Evolutionary conservation across 1,139 yeast genomes (phyloP).

Genomic region (Geotrichum restrictum): DNA sequence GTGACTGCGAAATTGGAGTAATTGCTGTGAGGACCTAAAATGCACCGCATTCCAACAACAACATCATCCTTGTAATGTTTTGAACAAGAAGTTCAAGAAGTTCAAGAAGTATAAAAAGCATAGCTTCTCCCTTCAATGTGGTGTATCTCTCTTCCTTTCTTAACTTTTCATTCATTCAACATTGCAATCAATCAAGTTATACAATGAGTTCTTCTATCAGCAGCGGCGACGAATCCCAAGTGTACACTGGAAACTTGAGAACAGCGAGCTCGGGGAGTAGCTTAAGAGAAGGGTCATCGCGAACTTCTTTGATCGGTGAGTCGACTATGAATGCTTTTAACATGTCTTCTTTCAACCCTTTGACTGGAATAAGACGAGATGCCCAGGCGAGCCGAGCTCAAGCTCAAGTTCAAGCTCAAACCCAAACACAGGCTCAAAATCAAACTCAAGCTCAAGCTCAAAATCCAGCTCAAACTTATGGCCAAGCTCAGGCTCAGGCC

Average conservation of each 20-base stretch:
- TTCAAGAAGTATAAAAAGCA: not conserved
- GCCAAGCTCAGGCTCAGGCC: no score
- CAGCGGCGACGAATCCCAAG: not conserved
- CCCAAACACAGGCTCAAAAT: conserved; percentile 4
- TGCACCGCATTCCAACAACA: not conserved
- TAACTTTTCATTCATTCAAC: no score
- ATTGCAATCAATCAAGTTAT: no score
- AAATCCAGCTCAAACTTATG: no score
- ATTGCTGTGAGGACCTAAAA: conserved; percentile 1
- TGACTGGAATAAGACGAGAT: conserved; percentile 8
- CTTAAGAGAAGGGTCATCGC: not conserved
- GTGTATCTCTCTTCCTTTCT: not conserved
- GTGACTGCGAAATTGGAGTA: not conserved
- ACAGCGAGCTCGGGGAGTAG: not conserved
- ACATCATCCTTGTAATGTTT: conserved; percentile 3
- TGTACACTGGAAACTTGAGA: not conserved
- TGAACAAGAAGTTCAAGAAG: no score
- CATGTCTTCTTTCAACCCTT: not conserved
- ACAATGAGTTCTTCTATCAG: not conserved
- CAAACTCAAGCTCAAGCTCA: not conserved
- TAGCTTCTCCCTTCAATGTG: no score
- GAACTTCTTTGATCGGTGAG: not conserved
- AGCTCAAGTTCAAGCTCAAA: not conserved
- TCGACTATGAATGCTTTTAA: not conserved
- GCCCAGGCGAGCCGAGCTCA: not conserved